These are phyloP conservation scores for Cladosporium sp. DNA, from an alignment of 2,329 filamentous ascomycete genomes.

Conservation along the genomic window DNA sequence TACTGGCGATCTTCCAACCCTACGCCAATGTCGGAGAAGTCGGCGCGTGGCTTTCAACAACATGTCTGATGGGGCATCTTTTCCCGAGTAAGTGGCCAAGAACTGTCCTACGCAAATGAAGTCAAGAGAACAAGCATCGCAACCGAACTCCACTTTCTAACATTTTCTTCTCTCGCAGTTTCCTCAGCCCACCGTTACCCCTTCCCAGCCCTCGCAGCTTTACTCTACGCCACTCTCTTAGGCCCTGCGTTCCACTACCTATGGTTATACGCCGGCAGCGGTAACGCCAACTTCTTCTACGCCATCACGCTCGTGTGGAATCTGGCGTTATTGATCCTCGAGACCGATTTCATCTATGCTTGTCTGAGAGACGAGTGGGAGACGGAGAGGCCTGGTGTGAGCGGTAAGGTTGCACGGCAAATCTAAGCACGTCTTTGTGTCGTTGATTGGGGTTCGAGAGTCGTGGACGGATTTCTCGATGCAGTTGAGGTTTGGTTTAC, in stretches of 20 bases:
- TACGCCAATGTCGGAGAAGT: constrained; percentile 92
- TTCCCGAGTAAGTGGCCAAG: constrained; percentile 63
- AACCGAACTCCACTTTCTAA: not conserved
- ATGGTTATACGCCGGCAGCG: constrained; percentile 97
- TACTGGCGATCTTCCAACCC: constrained; percentile 93
- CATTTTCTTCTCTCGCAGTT: constrained; percentile 46
- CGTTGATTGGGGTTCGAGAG: not conserved
- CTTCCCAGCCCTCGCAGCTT: constrained; percentile 75
- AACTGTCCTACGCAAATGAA: no score
- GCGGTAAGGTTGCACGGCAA: constrained; percentile 79
- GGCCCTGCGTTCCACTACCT: constrained; percentile 94
- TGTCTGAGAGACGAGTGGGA: constrained; percentile 92
- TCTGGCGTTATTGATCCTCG: constrained; percentile 76
- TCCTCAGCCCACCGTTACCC: constrained; percentile 70
- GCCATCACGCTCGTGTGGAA: constrained; percentile 99
- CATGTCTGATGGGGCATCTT: constrained; percentile 84
- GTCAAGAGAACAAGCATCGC: not conserved
- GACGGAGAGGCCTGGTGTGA: constrained; percentile 81
- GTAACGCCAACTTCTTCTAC: constrained; percentile 99
- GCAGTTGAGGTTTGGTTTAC: not conserved
- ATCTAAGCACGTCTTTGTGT: no score
- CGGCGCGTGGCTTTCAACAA: constrained; percentile 74
- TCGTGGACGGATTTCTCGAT: not conserved
- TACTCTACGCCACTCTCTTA: constrained; percentile 82
- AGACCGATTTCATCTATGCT: constrained; percentile 85